Conservation (phyloP, 345 rosid species). For the Brassica juncea region DNA sequence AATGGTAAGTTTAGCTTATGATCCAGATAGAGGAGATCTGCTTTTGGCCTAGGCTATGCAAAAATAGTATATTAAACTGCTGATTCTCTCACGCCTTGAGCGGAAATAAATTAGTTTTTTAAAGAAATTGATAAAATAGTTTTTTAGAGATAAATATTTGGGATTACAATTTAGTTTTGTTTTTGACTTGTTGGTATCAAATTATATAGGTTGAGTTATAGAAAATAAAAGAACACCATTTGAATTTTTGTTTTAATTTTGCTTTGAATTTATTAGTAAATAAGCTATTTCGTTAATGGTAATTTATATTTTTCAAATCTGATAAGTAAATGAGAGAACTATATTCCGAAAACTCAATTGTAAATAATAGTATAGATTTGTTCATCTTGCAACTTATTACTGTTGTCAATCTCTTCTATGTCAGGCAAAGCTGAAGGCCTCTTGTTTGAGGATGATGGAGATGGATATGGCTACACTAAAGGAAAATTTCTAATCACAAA, state of each 20-base stretch:
- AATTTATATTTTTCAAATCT: background rate
- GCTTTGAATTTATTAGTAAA: background rate
- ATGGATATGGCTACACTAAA: conserved; percentile 72
- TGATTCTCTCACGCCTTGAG: background rate
- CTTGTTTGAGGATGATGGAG: conserved; percentile 86
- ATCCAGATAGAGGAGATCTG: background rate
- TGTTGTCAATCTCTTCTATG: background rate
- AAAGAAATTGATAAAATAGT: no score
- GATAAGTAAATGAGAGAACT: background rate
- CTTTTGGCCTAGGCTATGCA: background rate
- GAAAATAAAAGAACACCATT: background rate
- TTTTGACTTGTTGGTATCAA: no score
- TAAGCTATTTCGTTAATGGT: background rate
- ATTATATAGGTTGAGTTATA: no score
- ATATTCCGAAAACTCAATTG: background rate
- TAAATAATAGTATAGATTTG: background rate
- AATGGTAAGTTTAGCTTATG: conserved; percentile 52
- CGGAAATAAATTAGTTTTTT: background rate
- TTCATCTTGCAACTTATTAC: background rate
- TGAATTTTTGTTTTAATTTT: background rate
- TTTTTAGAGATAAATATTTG: background rate
- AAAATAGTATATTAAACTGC: background rate
- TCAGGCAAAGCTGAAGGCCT: conserved; percentile 76
- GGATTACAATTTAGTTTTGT: background rate
- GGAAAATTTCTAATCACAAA: conserved; percentile 66